Evolutionary conservation across 2,329 filamentous ascomycete genomes (phyloP).

Genomic region (Clarireedia homoeocarpa): DNA sequence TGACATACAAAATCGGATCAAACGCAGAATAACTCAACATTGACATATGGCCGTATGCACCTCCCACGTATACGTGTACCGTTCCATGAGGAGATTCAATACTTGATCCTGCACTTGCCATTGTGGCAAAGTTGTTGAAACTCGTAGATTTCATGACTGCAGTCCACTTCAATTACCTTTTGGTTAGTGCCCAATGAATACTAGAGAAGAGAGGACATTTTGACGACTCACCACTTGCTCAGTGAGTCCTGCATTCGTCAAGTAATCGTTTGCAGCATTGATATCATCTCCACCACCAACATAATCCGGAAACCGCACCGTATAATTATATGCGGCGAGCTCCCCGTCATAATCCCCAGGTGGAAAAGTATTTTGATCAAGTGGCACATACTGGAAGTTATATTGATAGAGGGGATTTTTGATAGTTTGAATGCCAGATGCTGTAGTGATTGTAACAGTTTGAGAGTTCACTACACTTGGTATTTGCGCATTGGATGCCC

Average conservation of each 20-base stretch:
- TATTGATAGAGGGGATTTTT: conserved; percentile 47
- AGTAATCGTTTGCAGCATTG: conserved; percentile 13
- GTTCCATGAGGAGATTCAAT: conserved; percentile 39
- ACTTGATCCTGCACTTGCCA: conserved; percentile 31
- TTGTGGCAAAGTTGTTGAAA: conserved; percentile 36
- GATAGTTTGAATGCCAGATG: conserved; percentile 23
- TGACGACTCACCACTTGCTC: conserved; percentile 13
- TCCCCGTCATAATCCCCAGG: conserved; percentile 28
- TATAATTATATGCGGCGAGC: conserved; percentile 30
- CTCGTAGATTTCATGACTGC: conserved; percentile 33
- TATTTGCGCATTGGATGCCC: conserved; percentile 36
- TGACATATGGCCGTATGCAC: conserved; percentile 33
- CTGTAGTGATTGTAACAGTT: conserved; percentile 28
- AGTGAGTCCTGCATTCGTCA: conserved; percentile 16
- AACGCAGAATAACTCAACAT: conserved; percentile 37
- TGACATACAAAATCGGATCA: conserved; percentile 39
- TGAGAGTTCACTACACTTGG: conserved; percentile 30
- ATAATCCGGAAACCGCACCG: conserved; percentile 22
- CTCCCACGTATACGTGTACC: conserved; percentile 35
- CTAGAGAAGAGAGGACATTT: not conserved
- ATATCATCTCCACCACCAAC: conserved; percentile 10
- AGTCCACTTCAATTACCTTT: conserved; percentile 36
- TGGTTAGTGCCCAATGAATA: conserved; percentile 3
- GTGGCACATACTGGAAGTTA: conserved; percentile 35
- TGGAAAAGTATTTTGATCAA: conserved; percentile 32